These are phyloP conservation scores for Phytopythium montanum DNA, from an alignment of 352 stramenopile genomes.

Conservation along the genomic window DNA sequence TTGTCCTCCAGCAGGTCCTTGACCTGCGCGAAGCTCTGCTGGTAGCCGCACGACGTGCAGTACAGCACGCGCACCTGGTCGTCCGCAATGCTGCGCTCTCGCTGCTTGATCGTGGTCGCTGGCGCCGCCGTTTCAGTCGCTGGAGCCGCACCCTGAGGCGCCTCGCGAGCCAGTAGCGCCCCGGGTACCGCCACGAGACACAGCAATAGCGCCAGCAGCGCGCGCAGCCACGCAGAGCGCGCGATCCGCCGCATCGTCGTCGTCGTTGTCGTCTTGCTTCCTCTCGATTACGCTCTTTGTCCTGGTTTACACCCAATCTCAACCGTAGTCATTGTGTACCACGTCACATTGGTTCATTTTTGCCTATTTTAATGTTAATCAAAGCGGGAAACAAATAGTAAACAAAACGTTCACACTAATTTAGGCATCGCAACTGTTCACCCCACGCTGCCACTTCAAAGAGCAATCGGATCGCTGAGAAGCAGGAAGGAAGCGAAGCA, in stretches of 20 bases:
- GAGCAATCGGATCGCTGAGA: background rate
- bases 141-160: no score
- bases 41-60: slow-evolving; percentile 77
- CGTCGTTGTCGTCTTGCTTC: background rate
- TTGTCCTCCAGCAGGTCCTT: slow-evolving; percentile 66
- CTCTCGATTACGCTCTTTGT: background rate
- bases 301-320: background rate
- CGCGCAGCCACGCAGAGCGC: slow-evolving; percentile 21
- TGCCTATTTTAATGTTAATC: no score
- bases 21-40: slow-evolving; percentile 75
- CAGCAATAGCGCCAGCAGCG: slow-evolving; percentile 24
- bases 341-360: background rate
- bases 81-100: slow-evolving; percentile 36
- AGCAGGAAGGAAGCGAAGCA: background rate
- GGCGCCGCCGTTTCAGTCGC: no score
- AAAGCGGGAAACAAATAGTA: no score
- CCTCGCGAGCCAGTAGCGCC: slow-evolving; percentile 1
- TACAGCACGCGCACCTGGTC: slow-evolving; percentile 62
- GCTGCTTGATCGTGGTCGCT: slow-evolving; percentile 8
- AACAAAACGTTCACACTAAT: background rate
- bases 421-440: no score
- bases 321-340: background rate
- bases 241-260: slow-evolving; percentile 14
- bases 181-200: slow-evolving; percentile 19
- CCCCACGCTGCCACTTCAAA: slow-evolving; percentile 2